A percentile compares a stretch with the other conserved stretches of the same genome.
Evolutionary conservation across 2,329 filamentous ascomycete genomes (phyloP).

Genomic region (Fusarium cyanostomum): DNA sequence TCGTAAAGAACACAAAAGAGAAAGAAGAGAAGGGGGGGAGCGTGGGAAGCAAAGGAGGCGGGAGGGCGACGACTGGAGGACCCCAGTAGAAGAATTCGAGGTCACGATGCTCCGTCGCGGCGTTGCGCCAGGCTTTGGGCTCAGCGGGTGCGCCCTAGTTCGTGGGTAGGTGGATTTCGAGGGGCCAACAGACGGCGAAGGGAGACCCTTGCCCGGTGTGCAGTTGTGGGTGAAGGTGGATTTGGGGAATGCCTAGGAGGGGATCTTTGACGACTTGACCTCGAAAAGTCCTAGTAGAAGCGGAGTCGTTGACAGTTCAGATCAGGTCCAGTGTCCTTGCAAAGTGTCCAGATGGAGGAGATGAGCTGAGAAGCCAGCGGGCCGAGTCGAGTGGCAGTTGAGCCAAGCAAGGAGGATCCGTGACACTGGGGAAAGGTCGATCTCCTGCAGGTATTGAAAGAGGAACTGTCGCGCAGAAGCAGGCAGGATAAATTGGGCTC

Average conservation of each 20-base stretch:
- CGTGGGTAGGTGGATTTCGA: slow-evolving; percentile 40
- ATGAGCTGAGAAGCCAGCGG: slow-evolving; percentile 13
- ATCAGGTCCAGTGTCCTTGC: slow-evolving; percentile 19
- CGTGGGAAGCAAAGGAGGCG: slow-evolving; percentile 18
- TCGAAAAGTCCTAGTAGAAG: slow-evolving; percentile 37
- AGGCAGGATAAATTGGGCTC: slow-evolving; percentile 13
- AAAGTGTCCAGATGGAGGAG: slow-evolving; percentile 1
- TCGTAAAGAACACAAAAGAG: slow-evolving; percentile 16
- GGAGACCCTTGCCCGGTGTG: slow-evolving; percentile 30
- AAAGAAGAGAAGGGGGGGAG: slow-evolving; percentile 17
- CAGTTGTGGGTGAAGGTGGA: slow-evolving; percentile 43
- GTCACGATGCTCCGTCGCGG: slow-evolving; percentile 44
- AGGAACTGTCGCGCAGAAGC: slow-evolving; percentile 18
- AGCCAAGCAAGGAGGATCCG: slow-evolving; percentile 29
- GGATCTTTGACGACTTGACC: slow-evolving; percentile 26
- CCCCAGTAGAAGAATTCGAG: slow-evolving; percentile 36
- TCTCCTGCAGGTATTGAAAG: slow-evolving; percentile 31
- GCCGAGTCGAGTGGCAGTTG: slow-evolving; percentile 9
- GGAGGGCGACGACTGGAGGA: slow-evolving; percentile 27
- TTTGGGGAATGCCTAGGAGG: slow-evolving; percentile 31
- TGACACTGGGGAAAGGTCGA: slow-evolving; percentile 38
- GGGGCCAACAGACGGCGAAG: slow-evolving; percentile 33
- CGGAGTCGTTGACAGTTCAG: slow-evolving; percentile 22
- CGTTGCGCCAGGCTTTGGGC: slow-evolving; percentile 40
- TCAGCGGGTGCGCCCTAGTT: slow-evolving; percentile 37